Base-by-base conservation (phyloP, 495 filamentous ascomycete genomes). In the Hyaloscypha variabilis region DNA sequence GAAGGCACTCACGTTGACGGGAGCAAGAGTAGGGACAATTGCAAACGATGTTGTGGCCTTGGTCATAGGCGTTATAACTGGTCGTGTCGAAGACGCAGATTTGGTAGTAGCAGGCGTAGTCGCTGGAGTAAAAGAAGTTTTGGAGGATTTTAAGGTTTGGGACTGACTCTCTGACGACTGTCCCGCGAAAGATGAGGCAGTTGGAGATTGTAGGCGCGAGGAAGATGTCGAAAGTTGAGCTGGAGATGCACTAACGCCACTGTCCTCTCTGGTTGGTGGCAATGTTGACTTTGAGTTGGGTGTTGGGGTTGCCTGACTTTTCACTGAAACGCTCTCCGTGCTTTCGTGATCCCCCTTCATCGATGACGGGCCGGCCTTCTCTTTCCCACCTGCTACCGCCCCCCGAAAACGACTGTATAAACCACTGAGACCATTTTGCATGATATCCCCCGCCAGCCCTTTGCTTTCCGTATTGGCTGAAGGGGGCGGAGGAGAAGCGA, bases 391-490 rank as follows among this genome's bases (percentile, higher is more conserved):
- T 1, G 88, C 87, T 34, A 96, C 92, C 0, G 87, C 92, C 36
- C 88, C 91, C 74, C 86, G 86, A 72, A 97, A 82, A 21, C 91
- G 87, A 78, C 82, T 93, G 74, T 96, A 97, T 19, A 97, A 73
- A 2, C 93, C 93, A 72, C 90, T 96, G 34, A 97, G 75, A 1
- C 93, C 92, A 71, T 92, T 89, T 58, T 93, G 91, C 6, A 89
- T 81, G 4, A 93, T 74, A 56, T 95, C 92, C 19, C 87, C 86
- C 19, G 89, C 80, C 24, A 90, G 78, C 10, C 83, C 83, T 72
- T 91, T 93, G 52, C 77, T 85, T 67, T 96, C 92, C 26, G 76
- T 75, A 21, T 78, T 76, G 3, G 85, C 79, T 76, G 52, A 82
- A 61, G 68, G 80, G 52, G 75, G 84, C 60, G 78, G 90, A 65